Conservation (phyloP, 345 rosid species). For the Eutrema heterophyllum region DNA sequence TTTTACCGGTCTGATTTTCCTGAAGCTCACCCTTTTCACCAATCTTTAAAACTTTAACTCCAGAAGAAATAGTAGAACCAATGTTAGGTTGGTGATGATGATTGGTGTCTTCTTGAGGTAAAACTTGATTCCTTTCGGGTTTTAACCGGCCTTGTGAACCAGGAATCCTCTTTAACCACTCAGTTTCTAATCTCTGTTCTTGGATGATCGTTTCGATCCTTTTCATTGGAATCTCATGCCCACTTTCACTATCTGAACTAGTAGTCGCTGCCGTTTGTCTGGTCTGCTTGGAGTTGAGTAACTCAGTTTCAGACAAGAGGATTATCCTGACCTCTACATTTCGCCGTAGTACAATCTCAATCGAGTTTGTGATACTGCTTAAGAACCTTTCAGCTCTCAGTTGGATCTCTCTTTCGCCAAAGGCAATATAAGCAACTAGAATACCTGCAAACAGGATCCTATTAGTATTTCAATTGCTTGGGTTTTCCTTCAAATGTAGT, state of each 20-base stretch:
- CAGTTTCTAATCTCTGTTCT: constrained; percentile 88
- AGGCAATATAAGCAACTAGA: constrained; percentile 73
- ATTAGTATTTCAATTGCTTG: not conserved
- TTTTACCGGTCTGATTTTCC: constrained; percentile 49
- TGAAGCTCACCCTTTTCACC: constrained; percentile 38
- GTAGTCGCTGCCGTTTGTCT: constrained; percentile 26
- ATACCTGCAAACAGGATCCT: constrained; percentile 48
- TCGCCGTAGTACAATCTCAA: constrained; percentile 68
- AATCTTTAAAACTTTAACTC: constrained; percentile 55
- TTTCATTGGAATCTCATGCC: constrained; percentile 64
- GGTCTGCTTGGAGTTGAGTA: constrained; percentile 29
- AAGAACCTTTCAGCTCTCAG: constrained; percentile 80
- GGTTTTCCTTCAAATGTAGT: not conserved
- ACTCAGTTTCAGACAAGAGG: constrained; percentile 50
- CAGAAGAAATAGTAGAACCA: constrained; percentile 43
- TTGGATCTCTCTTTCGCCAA: constrained; percentile 64
- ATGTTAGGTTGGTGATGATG: constrained; percentile 35
- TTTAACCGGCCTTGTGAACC: constrained; percentile 53
- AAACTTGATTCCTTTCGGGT: constrained; percentile 83
- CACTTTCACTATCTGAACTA: constrained; percentile 39
- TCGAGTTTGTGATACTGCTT: constrained; percentile 89
- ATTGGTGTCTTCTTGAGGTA: constrained; percentile 64
- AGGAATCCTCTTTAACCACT: constrained; percentile 77
- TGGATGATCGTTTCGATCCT: constrained; percentile 86
- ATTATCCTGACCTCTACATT: constrained; percentile 82